Conservation (phyloP, 2,329 filamentous ascomycete species). For the Talaromyces sp. region DNA sequence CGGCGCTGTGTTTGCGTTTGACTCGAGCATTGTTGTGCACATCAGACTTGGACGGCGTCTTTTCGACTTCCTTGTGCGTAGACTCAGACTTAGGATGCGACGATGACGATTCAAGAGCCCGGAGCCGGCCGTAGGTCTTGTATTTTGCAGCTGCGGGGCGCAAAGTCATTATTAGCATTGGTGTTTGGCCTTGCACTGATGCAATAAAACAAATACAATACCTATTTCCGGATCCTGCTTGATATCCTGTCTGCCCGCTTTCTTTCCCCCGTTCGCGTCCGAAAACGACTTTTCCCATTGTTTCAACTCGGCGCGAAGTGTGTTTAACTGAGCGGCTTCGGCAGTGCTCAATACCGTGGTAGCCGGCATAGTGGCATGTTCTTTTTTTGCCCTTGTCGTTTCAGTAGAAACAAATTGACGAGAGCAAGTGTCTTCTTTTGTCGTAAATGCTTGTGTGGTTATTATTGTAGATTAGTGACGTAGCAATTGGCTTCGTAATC, state of each 20-base stretch:
- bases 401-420: background rate
- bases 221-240: constrained; percentile 41
- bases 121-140: constrained; percentile 41
- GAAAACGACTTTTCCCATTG: constrained; percentile 44
- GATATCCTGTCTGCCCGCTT: constrained; percentile 43
- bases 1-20: constrained; percentile 29
- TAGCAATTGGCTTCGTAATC: background rate
- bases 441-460: background rate
- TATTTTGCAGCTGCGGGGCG: constrained; percentile 38
- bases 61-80: constrained; percentile 17
- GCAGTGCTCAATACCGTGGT: constrained; percentile 17
- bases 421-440: background rate
- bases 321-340: constrained; percentile 23
- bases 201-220: constrained; percentile 15
- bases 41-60: constrained; percentile 14
- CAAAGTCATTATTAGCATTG: background rate
- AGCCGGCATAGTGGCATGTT: constrained; percentile 20
- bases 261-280: constrained; percentile 36
- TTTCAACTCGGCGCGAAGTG: constrained; percentile 40
- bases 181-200: background rate
- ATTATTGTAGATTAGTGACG: background rate
- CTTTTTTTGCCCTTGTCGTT: background rate
- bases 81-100: constrained; percentile 2
- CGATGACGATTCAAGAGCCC: constrained; percentile 27
- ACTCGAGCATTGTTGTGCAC: constrained; percentile 16